Percentiles rank a stretch among this genome's conserved stretches.
phyloP scores from a whole-genome alignment of 768 basidiomycete species.

The Lepiota venenata region DNA sequence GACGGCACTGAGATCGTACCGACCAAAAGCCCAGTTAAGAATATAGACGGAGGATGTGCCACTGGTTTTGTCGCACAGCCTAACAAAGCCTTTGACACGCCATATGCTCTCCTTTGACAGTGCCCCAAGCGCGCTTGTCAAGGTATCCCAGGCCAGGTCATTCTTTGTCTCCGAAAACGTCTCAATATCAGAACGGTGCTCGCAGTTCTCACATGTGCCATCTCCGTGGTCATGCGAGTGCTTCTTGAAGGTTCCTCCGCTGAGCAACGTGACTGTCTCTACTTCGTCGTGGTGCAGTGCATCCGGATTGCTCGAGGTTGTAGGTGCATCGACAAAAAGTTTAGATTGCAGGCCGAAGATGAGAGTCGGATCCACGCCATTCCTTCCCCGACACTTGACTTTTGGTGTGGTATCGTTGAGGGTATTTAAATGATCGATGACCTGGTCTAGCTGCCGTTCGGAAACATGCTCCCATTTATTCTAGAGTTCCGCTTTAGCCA shows the following conservation, averaged over 20 bases:
- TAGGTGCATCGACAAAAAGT: conserved; percentile 45
- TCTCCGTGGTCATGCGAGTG: background rate
- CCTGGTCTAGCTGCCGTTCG: conserved; percentile 74
- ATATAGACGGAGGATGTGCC: conserved; percentile 36
- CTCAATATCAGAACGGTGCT: background rate
- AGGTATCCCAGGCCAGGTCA: conserved; percentile 28
- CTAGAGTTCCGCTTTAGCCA: conserved; percentile 27
- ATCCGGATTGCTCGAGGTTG: conserved; percentile 11
- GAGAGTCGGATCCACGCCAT: conserved; percentile 71
- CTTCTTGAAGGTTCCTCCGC: conserved; percentile 27
- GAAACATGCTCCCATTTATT: conserved; percentile 91
- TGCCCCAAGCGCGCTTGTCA: conserved; percentile 43
- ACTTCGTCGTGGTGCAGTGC: conserved; percentile 75
- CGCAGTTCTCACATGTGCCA: background rate
- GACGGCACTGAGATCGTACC: conserved; percentile 54
- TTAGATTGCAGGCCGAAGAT: conserved; percentile 92
- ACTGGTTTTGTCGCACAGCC: conserved; percentile 32
- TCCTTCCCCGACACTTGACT: conserved; percentile 59
- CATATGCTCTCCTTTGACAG: conserved; percentile 71
- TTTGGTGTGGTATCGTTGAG: conserved; percentile 91
- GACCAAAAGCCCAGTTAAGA: conserved; percentile 93
- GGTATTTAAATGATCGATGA: conserved; percentile 84
- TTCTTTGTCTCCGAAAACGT: conserved; percentile 17
- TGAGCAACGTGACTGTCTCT: conserved; percentile 67
- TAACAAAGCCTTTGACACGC: conserved; percentile 86